Evolutionary conservation across 1,139 yeast genomes (phyloP).

Genomic region (Fermentozyma sake): DNA sequence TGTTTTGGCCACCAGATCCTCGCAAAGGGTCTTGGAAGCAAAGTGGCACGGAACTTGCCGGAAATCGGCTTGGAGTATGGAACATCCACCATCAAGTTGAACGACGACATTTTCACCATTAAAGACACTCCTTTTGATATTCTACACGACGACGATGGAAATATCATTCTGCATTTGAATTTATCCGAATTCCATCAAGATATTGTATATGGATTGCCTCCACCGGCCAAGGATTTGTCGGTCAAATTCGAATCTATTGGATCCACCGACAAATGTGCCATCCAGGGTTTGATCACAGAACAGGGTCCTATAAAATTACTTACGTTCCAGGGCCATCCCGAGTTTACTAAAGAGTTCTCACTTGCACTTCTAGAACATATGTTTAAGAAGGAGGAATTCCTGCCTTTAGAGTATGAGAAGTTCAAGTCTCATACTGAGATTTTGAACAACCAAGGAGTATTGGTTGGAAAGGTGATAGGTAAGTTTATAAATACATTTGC

Average conservation of each 20-base stretch:
- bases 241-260: conserved; percentile 43
- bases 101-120: conserved; percentile 32
- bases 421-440: conserved; percentile 24
- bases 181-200: conserved; percentile 51
- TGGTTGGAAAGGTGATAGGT: conserved; percentile 30
- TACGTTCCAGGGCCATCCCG: conserved; percentile 91
- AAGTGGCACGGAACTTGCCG: conserved; percentile 48
- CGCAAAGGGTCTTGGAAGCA: conserved; percentile 60
- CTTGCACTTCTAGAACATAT: conserved; percentile 20
- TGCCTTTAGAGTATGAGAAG: conserved; percentile 21
- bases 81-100: conserved; percentile 45
- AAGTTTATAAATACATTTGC: conserved; percentile 17
- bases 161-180: too few relatives aligned
- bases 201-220: conserved; percentile 46
- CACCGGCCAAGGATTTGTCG: conserved; percentile 25
- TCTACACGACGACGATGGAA: conserved; percentile 35
- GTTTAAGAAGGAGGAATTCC: conserved; percentile 2
- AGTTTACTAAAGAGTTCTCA: conserved; percentile 46
- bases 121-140: conserved; percentile 25
- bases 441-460: conserved; percentile 31
- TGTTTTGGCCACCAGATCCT: conserved; percentile 89
- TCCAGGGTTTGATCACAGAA: conserved; percentile 59
- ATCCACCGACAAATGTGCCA: conserved; percentile 46
- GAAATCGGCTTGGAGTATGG: conserved; percentile 81
- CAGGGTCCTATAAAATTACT: conserved; percentile 41